Conservation (phyloP, 768 basidiomycete species). For the Cyathus striatus region DNA sequence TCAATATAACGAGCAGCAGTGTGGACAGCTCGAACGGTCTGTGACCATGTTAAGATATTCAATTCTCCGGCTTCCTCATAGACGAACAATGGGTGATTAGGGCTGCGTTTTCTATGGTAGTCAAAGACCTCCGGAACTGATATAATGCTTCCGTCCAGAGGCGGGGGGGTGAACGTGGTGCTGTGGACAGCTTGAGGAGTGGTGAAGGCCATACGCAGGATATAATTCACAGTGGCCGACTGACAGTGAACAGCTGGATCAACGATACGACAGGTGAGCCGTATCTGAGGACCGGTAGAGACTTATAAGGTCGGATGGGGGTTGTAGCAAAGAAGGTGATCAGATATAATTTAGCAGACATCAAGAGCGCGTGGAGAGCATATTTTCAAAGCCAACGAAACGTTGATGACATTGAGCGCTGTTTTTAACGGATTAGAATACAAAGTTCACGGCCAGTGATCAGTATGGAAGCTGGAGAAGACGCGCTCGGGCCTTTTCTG, state of each 20-base stretch:
- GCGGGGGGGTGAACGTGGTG: constrained; percentile 15
- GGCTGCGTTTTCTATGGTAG: constrained; percentile 17
- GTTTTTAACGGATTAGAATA: not conserved
- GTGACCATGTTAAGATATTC: constrained; percentile 15
- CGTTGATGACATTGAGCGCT: not conserved
- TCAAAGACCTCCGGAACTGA: constrained; percentile 27
- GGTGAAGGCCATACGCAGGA: not conserved
- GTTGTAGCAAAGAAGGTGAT: too few species aligned
- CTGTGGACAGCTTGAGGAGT: not conserved
- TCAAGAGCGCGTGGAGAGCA: too few species aligned
- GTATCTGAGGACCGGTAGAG: too few species aligned
- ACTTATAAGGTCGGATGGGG: too few species aligned
- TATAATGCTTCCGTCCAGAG: constrained; percentile 24
- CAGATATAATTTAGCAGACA: too few species aligned
- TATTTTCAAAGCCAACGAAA: too few species aligned
- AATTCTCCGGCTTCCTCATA: constrained; percentile 14
- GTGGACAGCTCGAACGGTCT: constrained; percentile 18
- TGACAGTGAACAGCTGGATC: too few species aligned
- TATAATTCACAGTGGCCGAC: not conserved
- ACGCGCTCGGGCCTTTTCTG: too few species aligned
- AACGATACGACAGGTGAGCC: too few species aligned
- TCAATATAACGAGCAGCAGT: constrained; percentile 14
- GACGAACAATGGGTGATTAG: constrained; percentile 20
- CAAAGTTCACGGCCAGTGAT: not conserved
- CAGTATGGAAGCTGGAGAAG: too few species aligned